Evolutionary conservation across 2,329 filamentous ascomycete species (phyloP).

Genomic region (Ascosphaera apis): DNA sequence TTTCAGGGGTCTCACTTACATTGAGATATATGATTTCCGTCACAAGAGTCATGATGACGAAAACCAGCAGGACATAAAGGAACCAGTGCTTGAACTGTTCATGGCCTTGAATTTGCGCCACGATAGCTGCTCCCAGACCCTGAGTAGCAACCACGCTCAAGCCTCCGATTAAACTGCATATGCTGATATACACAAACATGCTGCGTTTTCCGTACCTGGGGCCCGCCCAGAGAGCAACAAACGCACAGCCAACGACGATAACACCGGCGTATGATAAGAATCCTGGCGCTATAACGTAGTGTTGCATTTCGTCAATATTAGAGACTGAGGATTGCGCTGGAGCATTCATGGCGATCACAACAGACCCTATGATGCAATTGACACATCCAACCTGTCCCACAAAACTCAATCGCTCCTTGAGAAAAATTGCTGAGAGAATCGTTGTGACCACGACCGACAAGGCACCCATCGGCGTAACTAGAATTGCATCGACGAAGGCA

Average conservation of each 20-base stretch:
- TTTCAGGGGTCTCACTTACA: constrained; percentile 32
- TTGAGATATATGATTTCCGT: constrained; percentile 94
- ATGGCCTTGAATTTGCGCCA: constrained; percentile 60
- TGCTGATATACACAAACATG: constrained; percentile 92
- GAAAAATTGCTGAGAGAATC: constrained; percentile 74
- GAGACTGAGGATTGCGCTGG: constrained; percentile 64
- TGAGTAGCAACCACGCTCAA: constrained; percentile 89
- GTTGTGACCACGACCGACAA: constrained; percentile 83
- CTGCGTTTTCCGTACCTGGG: constrained; percentile 86
- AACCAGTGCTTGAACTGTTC: constrained; percentile 97
- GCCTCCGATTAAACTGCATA: constrained; percentile 86
- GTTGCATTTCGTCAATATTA: constrained; percentile 79
- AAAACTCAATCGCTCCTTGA: constrained; percentile 87
- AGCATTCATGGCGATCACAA: constrained; percentile 87
- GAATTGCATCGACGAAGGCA: constrained; percentile 84
- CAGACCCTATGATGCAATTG: constrained; percentile 75
- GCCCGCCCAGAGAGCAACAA: constrained; percentile 57
- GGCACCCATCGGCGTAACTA: constrained; percentile 80
- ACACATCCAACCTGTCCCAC: constrained; percentile 94
- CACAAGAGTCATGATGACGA: constrained; percentile 68
- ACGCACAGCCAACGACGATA: constrained; percentile 46
- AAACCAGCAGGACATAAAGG: constrained; percentile 71
- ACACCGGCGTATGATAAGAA: constrained; percentile 72
- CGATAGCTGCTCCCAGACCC: constrained; percentile 72
- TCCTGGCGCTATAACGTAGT: constrained; percentile 62